These are phyloP conservation scores for Pyrus betulifolia DNA, from an alignment of 306 rosid species.

Conservation along the genomic window DNA sequence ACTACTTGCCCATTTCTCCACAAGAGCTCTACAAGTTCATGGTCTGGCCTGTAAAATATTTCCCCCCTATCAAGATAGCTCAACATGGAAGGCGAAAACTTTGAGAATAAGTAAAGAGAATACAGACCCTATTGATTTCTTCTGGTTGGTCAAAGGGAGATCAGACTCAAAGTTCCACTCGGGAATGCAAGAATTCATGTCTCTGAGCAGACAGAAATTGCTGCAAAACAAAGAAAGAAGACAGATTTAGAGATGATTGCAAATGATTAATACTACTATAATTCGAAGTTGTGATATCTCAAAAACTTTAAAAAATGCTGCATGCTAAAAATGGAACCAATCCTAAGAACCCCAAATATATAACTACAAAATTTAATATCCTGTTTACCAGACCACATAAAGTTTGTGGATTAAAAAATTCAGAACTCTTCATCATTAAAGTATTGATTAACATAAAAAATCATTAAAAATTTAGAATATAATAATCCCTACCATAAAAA, in stretches of 20 bases:
- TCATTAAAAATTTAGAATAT: background rate
- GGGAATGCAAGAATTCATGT: constrained; percentile 54
- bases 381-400: background rate
- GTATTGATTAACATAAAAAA: background rate
- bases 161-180: constrained; percentile 61
- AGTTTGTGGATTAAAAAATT: background rate
- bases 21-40: constrained; percentile 66
- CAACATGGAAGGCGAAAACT: background rate
- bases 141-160: constrained; percentile 36
- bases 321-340: constrained; percentile 6
- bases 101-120: constrained; percentile 1
- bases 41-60: constrained; percentile 51
- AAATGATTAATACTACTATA: background rate
- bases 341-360: background rate
- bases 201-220: constrained; percentile 23
- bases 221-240: constrained; percentile 28
- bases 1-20: constrained; percentile 90
- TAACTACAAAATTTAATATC: background rate
- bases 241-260: constrained; percentile 8
- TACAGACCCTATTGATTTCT: constrained; percentile 55
- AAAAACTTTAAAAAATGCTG: background rate
- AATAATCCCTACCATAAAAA: background rate
- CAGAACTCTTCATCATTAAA: background rate
- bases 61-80: constrained; percentile 13
- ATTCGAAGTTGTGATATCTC: background rate